Evolutionary conservation across 2,329 filamentous ascomycete genomes (phyloP), one percentile per base, ranked within the genome.

Genomic region (Teratosphaeria pseudoeucalypti): DNA sequence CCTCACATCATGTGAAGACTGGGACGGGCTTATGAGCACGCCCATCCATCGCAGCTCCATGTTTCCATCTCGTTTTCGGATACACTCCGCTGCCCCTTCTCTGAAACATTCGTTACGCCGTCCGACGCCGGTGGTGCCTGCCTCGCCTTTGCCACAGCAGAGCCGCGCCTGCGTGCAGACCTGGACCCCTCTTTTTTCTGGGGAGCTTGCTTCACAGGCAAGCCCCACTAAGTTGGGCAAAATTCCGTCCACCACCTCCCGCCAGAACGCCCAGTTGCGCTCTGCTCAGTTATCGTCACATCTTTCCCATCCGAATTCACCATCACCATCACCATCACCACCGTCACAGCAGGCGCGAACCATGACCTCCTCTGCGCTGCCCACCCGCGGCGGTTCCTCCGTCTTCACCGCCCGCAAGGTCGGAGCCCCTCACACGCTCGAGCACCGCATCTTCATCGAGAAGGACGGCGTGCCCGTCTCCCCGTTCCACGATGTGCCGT

Each of bases 401-500:
- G 75, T 77, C 65, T 99, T 90, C 82, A 82, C 81, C 72, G 78
- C 88, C 75, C 88, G 92, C 81, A 96, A 95, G 84, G 82, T 96
- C 74, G 94, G 83, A 71, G 85, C 89, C 72, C 85, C 90, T 72
- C 88, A 96, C 83, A 97, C 94, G 70, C 82, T 96, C 75, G 92
- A 97, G 82, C 91, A 96, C 85, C 90, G 94, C 74, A 87, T 96
- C 79, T 99, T 88, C 85, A 86, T 97, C 74, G 92, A 99, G 84
- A 92, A 95, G 82, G 90, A 97, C 88, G 94, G 92, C 80, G 81
- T 89, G 66, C 89, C 90, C 68, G 78, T 97, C 77, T 97, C 92
- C 65, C 89, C 92, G 69, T 99, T 96, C 85, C 94, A 99, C 82
- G 94, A 99, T 76, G 91, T 99, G 69, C 94, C 94, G 64, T 89